Evolutionary conservation across 768 basidiomycete species (phyloP), one percentile per base, ranked within the genome.

Genomic region (Boletus sensibilis): DNA sequence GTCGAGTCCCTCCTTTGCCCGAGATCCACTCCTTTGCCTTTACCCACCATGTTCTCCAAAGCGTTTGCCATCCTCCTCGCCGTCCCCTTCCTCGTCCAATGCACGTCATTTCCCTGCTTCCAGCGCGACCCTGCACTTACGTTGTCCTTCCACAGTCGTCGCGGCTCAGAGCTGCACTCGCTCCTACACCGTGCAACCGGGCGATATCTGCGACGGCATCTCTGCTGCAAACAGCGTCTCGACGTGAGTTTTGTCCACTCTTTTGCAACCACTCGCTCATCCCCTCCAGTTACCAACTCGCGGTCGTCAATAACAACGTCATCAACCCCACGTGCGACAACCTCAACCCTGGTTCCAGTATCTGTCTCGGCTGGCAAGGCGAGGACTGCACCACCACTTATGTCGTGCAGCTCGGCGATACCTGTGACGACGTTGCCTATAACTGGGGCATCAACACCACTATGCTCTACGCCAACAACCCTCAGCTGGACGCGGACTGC

Each of bases 171-270:
- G 1, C 7, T 91, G 90, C 68, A 71, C 77, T 29, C 84, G 90
- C 60, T 68, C 62, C 11, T 90, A 90, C 71, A 84, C 79, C 57
- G 78, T 90, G 39, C 63, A 79, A 55, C 63, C 64, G 3, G 85
- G 84, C 49, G 89, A 91, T 67, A 79, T 76, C 52, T 92, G 90
- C 67, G 87, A 91, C 74, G 65, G 68, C 59, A 91, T 92, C 71
- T 90, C 86, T 58, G 78, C 79, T n/a, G 75, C 78, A 7, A 61
- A 86, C 52, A 76, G 80, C 40, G 84, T 78, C 61, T 87, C 87
- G 34, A 86, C 85, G 87, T 88, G 59, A 29, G 84, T 77, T 8
- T 31, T 21, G 3, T 29, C 6, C 4, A 5, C 8, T 7, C 16
- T 8, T 13, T 42, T n/a, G 8, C 9, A 7, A 10, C 21, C 34